These are phyloP conservation scores for Spathaspora sp. DNA, from an alignment of 805 yeast genomes.

Conservation along the genomic window DNA sequence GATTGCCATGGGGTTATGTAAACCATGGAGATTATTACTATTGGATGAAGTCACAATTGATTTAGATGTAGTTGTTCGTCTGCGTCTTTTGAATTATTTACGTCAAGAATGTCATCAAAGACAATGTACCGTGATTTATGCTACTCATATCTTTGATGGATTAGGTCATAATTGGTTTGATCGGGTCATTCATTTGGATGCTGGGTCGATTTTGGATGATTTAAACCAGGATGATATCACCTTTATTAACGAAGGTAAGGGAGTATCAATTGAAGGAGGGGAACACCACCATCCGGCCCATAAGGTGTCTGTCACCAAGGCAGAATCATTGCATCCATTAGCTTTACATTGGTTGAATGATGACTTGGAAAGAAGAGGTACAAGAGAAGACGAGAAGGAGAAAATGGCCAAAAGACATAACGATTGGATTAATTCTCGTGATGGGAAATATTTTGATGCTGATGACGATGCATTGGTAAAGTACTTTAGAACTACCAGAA, in stretches of 20 bases:
- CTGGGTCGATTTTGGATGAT: conserved; percentile 51
- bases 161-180: conserved; percentile 83
- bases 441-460: conserved; percentile 42
- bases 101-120: conserved; percentile 68
- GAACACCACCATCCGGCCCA: conserved; percentile 13
- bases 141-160: conserved; percentile 97
- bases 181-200: conserved; percentile 68
- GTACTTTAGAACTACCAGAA: conserved; percentile 52
- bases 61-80: conserved; percentile 87
- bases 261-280: conserved; percentile 12
- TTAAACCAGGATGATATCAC: conserved; percentile 24
- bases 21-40: conserved; percentile 86
- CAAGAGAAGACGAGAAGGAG: conserved; percentile 41
- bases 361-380: conserved; percentile 54
- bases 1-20: conserved; percentile 84
- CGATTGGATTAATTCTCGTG: conserved; percentile 50
- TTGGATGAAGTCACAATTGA: conserved; percentile 97
- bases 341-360: conserved; percentile 63
- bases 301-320: conserved; percentile 34
- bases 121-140: conserved; percentile 77
- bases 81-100: conserved; percentile 66
- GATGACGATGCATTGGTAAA: conserved; percentile 39
- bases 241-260: conserved; percentile 13
- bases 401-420: conserved; percentile 42
- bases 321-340: conserved; percentile 65